Base-by-base conservation (phyloP, 2,329 filamentous ascomycete genomes). In the Nemania diffusa region DNA sequence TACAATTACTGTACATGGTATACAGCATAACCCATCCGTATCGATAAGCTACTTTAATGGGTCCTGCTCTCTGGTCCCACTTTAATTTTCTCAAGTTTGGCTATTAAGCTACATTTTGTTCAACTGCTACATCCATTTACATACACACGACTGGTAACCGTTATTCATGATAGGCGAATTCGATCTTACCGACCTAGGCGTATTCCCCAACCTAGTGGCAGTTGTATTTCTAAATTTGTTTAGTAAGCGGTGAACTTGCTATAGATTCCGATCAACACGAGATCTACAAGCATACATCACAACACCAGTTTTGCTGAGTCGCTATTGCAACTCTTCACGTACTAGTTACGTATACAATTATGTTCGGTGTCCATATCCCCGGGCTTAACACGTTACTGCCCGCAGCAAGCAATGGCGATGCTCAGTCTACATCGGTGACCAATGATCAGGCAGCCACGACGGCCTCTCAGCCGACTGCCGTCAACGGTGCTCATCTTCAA, bases 41-140 rank as follows among this genome's bases (percentile, higher is more conserved):
- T 64, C 58, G 68, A 67, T 65, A 65, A 68, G 56, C 56, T 37
- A 60, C 32, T 71, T 65, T 55, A 57, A 44, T 26, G 53, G 66
- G 29, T 32, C 22, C 34, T n/a, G 4, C 8, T 53, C 34, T 34
- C 1, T n/a, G n/a, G 32, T 24, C 15, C 74, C 74, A 73, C 69
- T 75, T 73, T 76, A 75, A 68, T 73, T 76, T 75, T 72, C 69
- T 70, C 64, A 63, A 65, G 40, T 37, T 55, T 56, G 40, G 52
- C 44, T 11, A 13, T n/a, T 24, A 59, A 50, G n/a, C 27, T 53
- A 22, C 15, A 37, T 37, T 37, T 40, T 40, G 37, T n/a, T n/a
- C n/a, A 40, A 40, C 2, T 40, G 8, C 37, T 40, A 51, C 24
- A 29, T 29, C 5, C 22, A 48, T 24, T 24, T 26, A 3, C 29